Evolutionary conservation across 139 green algal species (phyloP).

Genomic region (Coelastrella sp.): DNA sequence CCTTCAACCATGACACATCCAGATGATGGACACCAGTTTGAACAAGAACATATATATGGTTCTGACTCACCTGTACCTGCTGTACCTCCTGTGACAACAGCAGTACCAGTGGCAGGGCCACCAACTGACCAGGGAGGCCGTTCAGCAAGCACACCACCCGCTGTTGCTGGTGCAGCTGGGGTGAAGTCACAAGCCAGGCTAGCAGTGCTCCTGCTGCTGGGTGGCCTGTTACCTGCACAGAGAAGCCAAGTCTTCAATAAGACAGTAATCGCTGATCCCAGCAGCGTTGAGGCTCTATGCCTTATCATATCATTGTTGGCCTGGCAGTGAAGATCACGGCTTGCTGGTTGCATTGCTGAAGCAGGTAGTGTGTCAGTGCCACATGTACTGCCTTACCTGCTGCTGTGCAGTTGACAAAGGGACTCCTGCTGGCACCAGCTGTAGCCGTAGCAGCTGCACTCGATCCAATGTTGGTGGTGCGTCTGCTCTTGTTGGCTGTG

Average conservation of each 20-base stretch:
- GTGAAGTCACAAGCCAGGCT: constrained; percentile 8
- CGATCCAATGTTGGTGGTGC: not conserved
- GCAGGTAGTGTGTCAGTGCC: not conserved
- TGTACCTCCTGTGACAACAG: not conserved
- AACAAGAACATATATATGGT: too few relatives aligned
- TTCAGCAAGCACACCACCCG: not conserved
- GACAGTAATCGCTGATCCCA: too few relatives aligned
- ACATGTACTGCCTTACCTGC: not conserved
- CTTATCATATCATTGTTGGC: too few relatives aligned
- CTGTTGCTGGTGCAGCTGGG: not conserved
- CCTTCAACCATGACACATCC: not conserved
- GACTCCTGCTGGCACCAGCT: not conserved
- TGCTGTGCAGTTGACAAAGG: not conserved
- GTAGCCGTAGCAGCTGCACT: too few relatives aligned
- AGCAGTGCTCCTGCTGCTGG: not conserved
- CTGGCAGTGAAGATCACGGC: not conserved
- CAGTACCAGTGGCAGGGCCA: not conserved
- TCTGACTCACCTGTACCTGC: not conserved
- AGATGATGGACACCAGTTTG: too few relatives aligned
- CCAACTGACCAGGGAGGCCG: constrained; percentile 30
- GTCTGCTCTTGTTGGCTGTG: not conserved
- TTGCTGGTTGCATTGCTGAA: too few relatives aligned
- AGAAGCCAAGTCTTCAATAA: not conserved
- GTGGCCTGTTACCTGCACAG: not conserved
- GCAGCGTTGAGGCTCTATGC: too few relatives aligned